Evolutionary conservation across 2,329 filamentous ascomycete species (phyloP).

Genomic region (Calonectria leucothoes): DNA sequence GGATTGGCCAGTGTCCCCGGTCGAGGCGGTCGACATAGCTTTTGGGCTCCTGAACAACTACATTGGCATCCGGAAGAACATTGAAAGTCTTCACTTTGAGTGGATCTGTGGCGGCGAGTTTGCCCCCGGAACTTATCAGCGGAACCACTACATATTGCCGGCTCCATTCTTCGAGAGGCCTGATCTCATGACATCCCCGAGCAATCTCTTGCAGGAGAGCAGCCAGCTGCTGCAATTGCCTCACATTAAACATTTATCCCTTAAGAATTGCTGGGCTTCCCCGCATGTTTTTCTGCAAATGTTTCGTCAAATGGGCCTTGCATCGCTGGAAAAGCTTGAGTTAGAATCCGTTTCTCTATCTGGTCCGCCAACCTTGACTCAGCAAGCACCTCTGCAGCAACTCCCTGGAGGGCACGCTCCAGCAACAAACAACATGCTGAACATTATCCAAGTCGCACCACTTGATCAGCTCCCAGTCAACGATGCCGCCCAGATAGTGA

Average conservation of each 20-base stretch:
- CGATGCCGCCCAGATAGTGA: neutral
- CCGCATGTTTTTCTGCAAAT: slow-evolving; percentile 67
- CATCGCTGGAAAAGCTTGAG: slow-evolving; percentile 63
- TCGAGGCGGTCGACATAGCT: slow-evolving; percentile 62
- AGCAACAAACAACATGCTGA: slow-evolving; percentile 25
- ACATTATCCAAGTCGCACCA: slow-evolving; percentile 26
- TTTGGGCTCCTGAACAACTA: slow-evolving; percentile 63
- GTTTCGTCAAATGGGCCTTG: slow-evolving; percentile 58
- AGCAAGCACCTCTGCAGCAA: slow-evolving; percentile 42
- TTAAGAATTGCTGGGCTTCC: slow-evolving; percentile 77
- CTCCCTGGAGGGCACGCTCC: neutral
- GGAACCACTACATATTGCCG: slow-evolving; percentile 72
- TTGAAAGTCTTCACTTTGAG: slow-evolving; percentile 72
- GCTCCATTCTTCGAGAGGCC: slow-evolving; percentile 62
- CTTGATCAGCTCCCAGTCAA: neutral
- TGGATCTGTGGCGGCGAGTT: slow-evolving; percentile 77
- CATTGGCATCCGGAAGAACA: slow-evolving; percentile 59
- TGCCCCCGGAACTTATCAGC: slow-evolving; percentile 68
- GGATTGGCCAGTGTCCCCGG: slow-evolving; percentile 61
- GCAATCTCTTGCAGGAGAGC: slow-evolving; percentile 46
- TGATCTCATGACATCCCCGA: slow-evolving; percentile 43
- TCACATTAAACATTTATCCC: slow-evolving; percentile 66
- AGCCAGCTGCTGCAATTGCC: slow-evolving; percentile 63
- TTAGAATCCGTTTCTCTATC: slow-evolving; percentile 75
- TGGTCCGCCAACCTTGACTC: slow-evolving; percentile 51